Evolutionary conservation across 192 early-diverging fungal species (phyloP).

Genomic region (Spinellus fusiger): DNA sequence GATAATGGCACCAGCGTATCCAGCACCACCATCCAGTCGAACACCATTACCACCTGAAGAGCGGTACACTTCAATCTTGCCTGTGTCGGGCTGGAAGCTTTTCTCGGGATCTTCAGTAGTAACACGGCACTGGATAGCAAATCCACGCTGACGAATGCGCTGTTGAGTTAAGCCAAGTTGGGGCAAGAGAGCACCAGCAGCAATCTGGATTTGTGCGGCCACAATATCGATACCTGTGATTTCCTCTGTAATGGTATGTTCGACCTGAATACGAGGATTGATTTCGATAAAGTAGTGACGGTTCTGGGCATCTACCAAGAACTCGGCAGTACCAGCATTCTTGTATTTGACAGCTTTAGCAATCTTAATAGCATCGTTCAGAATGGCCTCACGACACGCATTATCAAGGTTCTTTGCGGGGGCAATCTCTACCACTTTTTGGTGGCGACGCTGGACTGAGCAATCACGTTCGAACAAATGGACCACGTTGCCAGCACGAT

Average conservation of each 20-base stretch:
- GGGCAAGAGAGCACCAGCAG: constrained; percentile 74
- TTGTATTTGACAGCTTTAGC: constrained; percentile 84
- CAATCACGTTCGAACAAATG: constrained; percentile 96
- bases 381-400: constrained; percentile 67
- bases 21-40: constrained; percentile 83
- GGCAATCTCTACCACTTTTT: constrained; percentile 94
- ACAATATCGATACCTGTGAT: constrained; percentile 94
- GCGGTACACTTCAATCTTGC: constrained; percentile 91
- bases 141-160: constrained; percentile 71
- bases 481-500: constrained; percentile 77
- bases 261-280: constrained; percentile 97
- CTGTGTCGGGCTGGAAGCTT: constrained; percentile 94
- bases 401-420: constrained; percentile 71
- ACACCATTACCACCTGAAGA: constrained; percentile 86
- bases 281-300: constrained; percentile 98
- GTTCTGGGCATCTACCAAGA: constrained; percentile 83
- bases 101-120: constrained; percentile 93
- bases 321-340: constrained; percentile 97
- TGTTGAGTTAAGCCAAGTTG: constrained; percentile 80
- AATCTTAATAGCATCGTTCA: constrained; percentile 88
- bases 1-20: constrained; percentile 86
- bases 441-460: constrained; percentile 94
- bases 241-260: constrained; percentile 97
- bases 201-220: constrained; percentile 91
- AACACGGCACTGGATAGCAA: constrained; percentile 94